Evolutionary conservation across 228 moss, liverwort and hornwort genomes (phyloP).

Genomic region (Sphagnum fallax): DNA sequence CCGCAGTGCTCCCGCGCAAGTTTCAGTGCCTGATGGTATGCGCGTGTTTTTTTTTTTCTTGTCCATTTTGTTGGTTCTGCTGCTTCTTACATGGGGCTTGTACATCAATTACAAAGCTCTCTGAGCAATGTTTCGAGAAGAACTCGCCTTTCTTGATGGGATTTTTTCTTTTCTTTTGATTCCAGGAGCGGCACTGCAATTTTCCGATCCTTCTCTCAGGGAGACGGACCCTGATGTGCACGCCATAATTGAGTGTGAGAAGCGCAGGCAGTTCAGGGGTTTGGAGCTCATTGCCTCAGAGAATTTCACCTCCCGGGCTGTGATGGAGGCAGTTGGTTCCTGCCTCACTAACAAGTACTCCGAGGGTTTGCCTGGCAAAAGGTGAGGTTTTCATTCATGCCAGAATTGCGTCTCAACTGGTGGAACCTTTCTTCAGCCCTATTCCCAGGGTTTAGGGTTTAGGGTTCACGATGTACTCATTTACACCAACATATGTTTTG

Average conservation of each 20-base stretch:
- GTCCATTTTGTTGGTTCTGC: not conserved
- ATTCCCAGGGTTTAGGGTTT: not conserved
- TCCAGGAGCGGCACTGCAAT: slow-evolving; percentile 36
- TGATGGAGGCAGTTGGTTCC: slow-evolving; percentile 93
- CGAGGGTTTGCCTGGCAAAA: slow-evolving; percentile 80
- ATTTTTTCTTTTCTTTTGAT: not conserved
- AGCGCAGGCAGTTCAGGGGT: slow-evolving; percentile 68
- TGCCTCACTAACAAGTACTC: slow-evolving; percentile 92
- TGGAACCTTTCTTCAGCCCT: slow-evolving; percentile 1
- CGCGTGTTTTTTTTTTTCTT: not conserved
- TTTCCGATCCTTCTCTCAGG: slow-evolving; percentile 47
- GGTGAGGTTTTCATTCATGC: slow-evolving; percentile 16
- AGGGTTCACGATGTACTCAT: not conserved
- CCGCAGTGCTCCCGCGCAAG: slow-evolving; percentile 15
- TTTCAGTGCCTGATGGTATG: slow-evolving; percentile 31
- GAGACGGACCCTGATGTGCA: slow-evolving; percentile 74
- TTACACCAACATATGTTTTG: not conserved
- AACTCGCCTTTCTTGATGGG: not conserved
- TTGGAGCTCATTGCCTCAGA: slow-evolving; percentile 88
- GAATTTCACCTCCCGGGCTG: slow-evolving; percentile 82
- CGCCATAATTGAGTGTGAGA: slow-evolving; percentile 72
- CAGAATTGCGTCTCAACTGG: too few relatives aligned
- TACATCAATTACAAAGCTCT: not conserved
- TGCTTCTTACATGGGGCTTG: not conserved
- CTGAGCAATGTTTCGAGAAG: too few relatives aligned